A percentile compares a stretch with the other conserved stretches of the same genome.
phyloP scores from a whole-genome alignment of 2,329 filamentous ascomycete species.

The Cladophialophora yegresii region DNA sequence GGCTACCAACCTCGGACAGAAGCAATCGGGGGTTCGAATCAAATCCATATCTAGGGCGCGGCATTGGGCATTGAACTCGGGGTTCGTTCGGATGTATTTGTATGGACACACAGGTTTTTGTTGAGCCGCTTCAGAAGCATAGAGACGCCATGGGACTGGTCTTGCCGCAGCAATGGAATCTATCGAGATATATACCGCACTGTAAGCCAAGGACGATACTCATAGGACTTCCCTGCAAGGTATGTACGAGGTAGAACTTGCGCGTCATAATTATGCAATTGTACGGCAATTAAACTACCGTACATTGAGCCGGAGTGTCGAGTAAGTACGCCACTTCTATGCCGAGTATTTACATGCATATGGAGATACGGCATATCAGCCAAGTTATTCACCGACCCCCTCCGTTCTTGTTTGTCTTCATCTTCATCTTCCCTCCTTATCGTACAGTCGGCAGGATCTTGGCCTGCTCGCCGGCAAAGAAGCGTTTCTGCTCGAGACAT shows the following conservation, averaged over 20 bases:
- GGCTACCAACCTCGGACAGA: neutral
- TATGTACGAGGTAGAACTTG: too few relatives aligned
- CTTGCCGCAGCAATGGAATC: neutral
- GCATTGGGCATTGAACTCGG: slow-evolving; percentile 43
- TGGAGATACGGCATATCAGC: too few relatives aligned
- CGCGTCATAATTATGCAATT: too few relatives aligned
- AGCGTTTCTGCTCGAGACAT: slow-evolving; percentile 72
- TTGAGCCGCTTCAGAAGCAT: slow-evolving; percentile 35
- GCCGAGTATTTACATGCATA: too few relatives aligned
- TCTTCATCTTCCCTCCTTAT: slow-evolving; percentile 10
- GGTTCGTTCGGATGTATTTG: slow-evolving; percentile 54
- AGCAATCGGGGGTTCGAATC: neutral
- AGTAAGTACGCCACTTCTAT: too few relatives aligned
- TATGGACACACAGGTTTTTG: slow-evolving; percentile 31
- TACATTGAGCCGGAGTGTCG: too few relatives aligned
- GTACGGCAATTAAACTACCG: too few relatives aligned
- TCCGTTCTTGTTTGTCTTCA: neutral
- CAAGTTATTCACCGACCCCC: too few relatives aligned
- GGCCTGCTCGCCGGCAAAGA: slow-evolving; percentile 54
- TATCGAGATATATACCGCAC: neutral
- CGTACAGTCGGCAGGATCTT: slow-evolving; percentile 29
- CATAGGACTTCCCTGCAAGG: too few relatives aligned
- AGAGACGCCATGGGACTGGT: slow-evolving; percentile 12
- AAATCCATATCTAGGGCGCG: neutral
- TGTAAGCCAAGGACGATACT: neutral